Evolutionary conservation across 257 asterid species (phyloP).

Genomic region (Schizonepeta tenuifolia): DNA sequence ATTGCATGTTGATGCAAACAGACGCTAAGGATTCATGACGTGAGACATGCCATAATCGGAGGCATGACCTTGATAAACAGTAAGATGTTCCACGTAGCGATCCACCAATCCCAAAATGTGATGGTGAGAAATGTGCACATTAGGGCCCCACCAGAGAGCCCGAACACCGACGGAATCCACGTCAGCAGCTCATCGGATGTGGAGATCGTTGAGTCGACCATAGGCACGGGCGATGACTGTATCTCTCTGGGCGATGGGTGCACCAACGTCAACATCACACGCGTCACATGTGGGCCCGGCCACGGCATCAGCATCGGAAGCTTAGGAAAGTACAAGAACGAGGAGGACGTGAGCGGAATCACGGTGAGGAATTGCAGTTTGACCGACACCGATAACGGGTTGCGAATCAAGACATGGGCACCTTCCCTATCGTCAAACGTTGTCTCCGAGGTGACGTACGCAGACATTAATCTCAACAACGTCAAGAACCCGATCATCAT

Average conservation of each 20-base stretch:
- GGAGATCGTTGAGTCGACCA: constrained; percentile 21
- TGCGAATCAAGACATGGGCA: constrained; percentile 70
- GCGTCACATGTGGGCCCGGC: constrained; percentile 62
- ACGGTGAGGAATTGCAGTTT: constrained; percentile 39
- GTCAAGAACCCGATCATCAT: constrained; percentile 55
- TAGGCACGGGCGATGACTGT: constrained; percentile 73
- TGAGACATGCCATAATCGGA: constrained; percentile 28
- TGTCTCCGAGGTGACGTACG: constrained; percentile 42
- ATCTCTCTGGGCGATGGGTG: constrained; percentile 53
- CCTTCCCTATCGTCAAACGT: constrained; percentile 27
- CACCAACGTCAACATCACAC: constrained; percentile 32
- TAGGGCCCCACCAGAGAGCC: constrained; percentile 56
- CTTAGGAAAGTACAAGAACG: constrained; percentile 39
- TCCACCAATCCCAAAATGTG: constrained; percentile 39
- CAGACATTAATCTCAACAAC: constrained; percentile 31
- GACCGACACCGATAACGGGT: constrained; percentile 45
- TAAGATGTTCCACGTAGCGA: constrained; percentile 52
- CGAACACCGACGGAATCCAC: constrained; percentile 75
- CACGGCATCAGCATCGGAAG: constrained; percentile 75
- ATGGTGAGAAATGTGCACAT: constrained; percentile 30
- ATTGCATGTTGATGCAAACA: not conserved
- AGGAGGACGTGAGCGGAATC: constrained; percentile 41
- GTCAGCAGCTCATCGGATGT: constrained; percentile 38
- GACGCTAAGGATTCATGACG: constrained; percentile 42
- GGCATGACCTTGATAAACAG: constrained; percentile 47